Base-by-base conservation (phyloP, 2,329 filamentous ascomycete species). In the Didymella lethalis region DNA sequence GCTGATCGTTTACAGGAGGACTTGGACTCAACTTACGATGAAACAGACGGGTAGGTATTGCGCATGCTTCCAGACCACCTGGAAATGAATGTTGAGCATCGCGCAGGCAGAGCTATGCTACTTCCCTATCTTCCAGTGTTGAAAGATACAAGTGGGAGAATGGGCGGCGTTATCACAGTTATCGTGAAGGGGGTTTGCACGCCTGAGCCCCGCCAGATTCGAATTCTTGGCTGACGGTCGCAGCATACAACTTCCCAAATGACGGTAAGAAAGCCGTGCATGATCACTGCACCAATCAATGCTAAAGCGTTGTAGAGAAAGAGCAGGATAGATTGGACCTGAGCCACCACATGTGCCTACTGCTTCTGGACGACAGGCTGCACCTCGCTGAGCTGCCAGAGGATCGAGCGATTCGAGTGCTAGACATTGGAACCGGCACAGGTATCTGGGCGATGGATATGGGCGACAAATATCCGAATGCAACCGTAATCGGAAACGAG, bases 241-340 rank as follows among this genome's bases (percentile, higher is more conserved):
- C 25, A 51, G 68, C 70, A n/a, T 75, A 77, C 66, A 73, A 70
- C 69, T 77, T 77, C 16, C 79, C 79, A 3, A 81, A 81, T 55
- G 79, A 81, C 51, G 40, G 40, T 43, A 26, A 43, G 40, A 26
- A 25, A 16, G 20, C 23, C 16, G 20, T 14, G 20, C 12, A 6
- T 23, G 3, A 26, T 25, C 10, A 20, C 10, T 25, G 40, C 20
- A 26, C 26, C 11, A 3, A 20, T 25, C 40, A 26, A 16, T 14
- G 5, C 20, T 43, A 23, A 43, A 16, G 20, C 7, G 4, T 7
- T 11, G 3, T 11, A 43, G 78, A 81, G 57, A 64, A 66, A 16
- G 77, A 78, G 40, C 74, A 78, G 55, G 75, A 82, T 62, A 71
- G 77, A 29, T 72, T 80, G 54, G 80, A 81, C 62, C 75, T 83